A percentile compares a stretch with the other conserved stretches of the same genome.
phyloP scores from a whole-genome alignment of 768 basidiomycete genomes.

The Agaricus blazei region DNA sequence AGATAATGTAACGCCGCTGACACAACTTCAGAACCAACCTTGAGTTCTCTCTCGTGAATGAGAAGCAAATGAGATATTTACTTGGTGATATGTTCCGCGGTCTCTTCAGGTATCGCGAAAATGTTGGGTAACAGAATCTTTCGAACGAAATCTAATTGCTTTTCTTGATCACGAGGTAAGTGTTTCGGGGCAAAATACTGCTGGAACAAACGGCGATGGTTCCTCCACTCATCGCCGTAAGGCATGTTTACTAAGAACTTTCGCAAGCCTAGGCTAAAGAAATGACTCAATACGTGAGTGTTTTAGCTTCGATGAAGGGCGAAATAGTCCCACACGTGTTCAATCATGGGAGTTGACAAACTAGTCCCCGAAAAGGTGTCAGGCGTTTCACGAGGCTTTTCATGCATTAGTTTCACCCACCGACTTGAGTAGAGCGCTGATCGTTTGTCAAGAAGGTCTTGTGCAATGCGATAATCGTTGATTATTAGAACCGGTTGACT shows the following conservation, averaged over 20 bases:
- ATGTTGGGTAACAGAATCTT: constrained; percentile 2
- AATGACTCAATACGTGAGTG: background rate
- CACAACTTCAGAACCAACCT: background rate
- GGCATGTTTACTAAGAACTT: constrained; percentile 3
- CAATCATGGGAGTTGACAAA: too few relatives aligned
- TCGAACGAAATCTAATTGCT: constrained; percentile 11
- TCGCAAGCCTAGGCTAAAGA: background rate
- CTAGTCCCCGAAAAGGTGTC: too few relatives aligned
- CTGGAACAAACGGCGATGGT: constrained; percentile 12
- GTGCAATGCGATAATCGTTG: constrained; percentile 9
- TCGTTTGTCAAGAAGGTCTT: constrained; percentile 11
- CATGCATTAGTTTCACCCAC: background rate
- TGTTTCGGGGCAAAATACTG: constrained; percentile 3
- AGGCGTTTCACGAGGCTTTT: too few relatives aligned
- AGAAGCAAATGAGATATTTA: background rate
- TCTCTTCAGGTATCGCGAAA: background rate
- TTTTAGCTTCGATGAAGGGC: too few relatives aligned
- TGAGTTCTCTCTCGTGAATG: too few relatives aligned
- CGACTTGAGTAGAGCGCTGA: constrained; percentile 13
- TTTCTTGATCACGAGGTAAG: constrained; percentile 7
- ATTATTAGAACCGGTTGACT: constrained; percentile 10
- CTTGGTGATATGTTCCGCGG: background rate
- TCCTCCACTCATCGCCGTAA: constrained; percentile 9
- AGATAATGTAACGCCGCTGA: background rate
- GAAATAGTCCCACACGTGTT: too few relatives aligned